Base-by-base conservation (phyloP, 1,284 basidiomycete genomes). In the Peniophora sp. region DNA sequence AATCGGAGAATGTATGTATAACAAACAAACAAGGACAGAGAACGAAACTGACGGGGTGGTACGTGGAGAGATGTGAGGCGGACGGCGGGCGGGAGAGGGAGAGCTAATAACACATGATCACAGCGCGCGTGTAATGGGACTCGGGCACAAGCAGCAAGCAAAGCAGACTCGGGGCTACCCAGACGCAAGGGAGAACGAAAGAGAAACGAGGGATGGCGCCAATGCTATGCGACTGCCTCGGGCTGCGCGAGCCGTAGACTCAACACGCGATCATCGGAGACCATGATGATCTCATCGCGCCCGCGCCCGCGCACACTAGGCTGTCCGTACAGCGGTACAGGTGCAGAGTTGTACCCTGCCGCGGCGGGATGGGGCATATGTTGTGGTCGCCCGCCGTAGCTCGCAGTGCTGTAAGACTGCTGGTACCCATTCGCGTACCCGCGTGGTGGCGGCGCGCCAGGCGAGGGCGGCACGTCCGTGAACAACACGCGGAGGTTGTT, bases 401-500 rank as follows among this genome's bases (percentile, higher is more conserved):
- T 52, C 18, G 44, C 51, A 3, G 42, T 43, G 11, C n/a, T 62
- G 55, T 77, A 76, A 43, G 66, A 66, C 54, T 67, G 68, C 54
- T 68, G 69, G 39, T 66, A 58, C 51, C 59, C 58, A 50, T 69
- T 66, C 42, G 70, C 43, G n/a, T 50, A 51, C 18, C 48, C 35
- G 63, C 62, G 27, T 32, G 27, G 27, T 9, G 41, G 22, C n/a
- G 49, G 27, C 8, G 69, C 67, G 58, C 81, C 78, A 9, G 76
- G 78, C 34, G 93, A 92, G 1, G 94, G 86, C 0, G 94, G 93
- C 6, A 91, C 90, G 66, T 99, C 96, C 49, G 95, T 90, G 63
- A 97, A 99, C 24, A 99, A 72, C 52, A 94, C 81, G 12, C 89
- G 85, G 32, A 97, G 75, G 65, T 92, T 91, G 60, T 84, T 85